Percentiles rank a stretch among this genome's conserved stretches.
Conservation (phyloP, 2,329 filamentous ascomycete genomes). For the Fusarium verticillioides region DNA sequence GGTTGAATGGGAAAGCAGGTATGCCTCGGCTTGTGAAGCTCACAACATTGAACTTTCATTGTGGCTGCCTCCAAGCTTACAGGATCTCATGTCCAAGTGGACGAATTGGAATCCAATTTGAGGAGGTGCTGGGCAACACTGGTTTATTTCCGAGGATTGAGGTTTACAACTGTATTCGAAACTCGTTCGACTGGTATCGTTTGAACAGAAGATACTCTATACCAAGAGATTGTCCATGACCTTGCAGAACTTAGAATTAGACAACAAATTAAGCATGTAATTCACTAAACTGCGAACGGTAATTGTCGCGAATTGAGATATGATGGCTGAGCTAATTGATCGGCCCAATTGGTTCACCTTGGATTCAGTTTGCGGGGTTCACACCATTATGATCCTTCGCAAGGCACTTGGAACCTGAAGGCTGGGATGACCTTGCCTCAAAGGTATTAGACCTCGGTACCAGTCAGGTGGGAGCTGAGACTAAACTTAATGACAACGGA, state of each 20-base stretch:
- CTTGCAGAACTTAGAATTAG: background rate
- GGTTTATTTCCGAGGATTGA: background rate
- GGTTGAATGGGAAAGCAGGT: fast-evolving
- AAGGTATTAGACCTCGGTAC: background rate
- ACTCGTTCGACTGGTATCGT: background rate
- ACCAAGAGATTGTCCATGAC: fast-evolving
- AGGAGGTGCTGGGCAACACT: fast-evolving
- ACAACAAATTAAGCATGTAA: background rate
- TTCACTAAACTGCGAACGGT: background rate
- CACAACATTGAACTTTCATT: background rate
- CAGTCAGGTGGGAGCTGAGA: background rate
- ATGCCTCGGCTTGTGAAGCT: background rate
- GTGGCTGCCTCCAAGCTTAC: background rate
- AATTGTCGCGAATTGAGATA: background rate
- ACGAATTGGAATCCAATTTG: too few relatives aligned
- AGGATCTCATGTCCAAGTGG: fast-evolving
- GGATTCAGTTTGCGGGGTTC: background rate
- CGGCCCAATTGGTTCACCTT: background rate
- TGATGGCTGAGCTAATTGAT: background rate
- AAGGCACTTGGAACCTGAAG: background rate
- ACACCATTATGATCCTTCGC: background rate
- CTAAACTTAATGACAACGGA: background rate
- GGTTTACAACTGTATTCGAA: background rate
- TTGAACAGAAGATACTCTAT: too few relatives aligned
- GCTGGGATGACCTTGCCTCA: background rate